Percentiles rank a stretch among this genome's conserved stretches.
These are phyloP conservation scores for Plasmodium vivax DNA, from an alignment of 169 alveolate genomes.

Conservation along the genomic window DNA sequence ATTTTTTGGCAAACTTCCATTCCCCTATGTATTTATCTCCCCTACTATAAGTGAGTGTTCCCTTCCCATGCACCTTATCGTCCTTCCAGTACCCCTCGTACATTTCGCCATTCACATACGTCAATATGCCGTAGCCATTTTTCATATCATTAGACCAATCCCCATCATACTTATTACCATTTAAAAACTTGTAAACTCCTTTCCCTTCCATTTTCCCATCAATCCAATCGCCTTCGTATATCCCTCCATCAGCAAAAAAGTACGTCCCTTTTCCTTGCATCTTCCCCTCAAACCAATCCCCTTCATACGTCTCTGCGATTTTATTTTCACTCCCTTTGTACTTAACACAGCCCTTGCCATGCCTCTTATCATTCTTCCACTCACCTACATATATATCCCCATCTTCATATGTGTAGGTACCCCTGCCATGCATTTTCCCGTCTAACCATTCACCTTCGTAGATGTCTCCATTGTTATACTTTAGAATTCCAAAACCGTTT, in stretches of 20 bases:
- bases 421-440: constrained; percentile 95
- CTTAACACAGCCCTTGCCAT: constrained; percentile 94
- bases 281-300: constrained; percentile 93
- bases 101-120: constrained; percentile 92
- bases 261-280: constrained; percentile 95
- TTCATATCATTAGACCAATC: constrained; percentile 96
- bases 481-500: constrained; percentile 93
- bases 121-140: constrained; percentile 93
- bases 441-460: constrained; percentile 97
- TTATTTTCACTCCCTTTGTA: constrained; percentile 83
- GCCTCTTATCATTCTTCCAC: constrained; percentile 95
- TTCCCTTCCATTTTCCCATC: constrained; percentile 95
- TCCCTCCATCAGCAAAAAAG: constrained; percentile 93
- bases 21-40: constrained; percentile 95
- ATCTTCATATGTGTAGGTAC: constrained; percentile 93
- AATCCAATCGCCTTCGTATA: constrained; percentile 97
- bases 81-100: constrained; percentile 95
- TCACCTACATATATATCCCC: constrained; percentile 95
- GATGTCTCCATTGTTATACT: constrained; percentile 93
- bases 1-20: constrained; percentile 93
- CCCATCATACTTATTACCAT: constrained; percentile 95
- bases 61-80: constrained; percentile 94
- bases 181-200: constrained; percentile 92
- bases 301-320: constrained; percentile 92
- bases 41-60: constrained; percentile 90